phyloP scores from a whole-genome alignment of 345 rosid genomes.

The Linum trigynum region DNA sequence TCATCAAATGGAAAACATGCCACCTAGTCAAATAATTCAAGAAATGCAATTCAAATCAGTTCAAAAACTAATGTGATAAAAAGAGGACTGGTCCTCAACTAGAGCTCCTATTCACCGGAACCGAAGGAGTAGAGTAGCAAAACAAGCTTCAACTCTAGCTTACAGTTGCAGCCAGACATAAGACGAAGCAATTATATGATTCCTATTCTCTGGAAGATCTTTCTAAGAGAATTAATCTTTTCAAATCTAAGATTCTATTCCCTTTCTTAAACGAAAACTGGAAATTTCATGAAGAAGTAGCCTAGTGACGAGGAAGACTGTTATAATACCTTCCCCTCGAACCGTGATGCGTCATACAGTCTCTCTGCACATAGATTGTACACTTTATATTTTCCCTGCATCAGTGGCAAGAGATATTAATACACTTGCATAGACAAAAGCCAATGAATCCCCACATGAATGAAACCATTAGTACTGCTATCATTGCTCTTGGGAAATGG shows the following conservation, averaged over 20 bases:
- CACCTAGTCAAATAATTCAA: slow-evolving; percentile 12
- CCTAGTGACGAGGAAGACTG: not conserved
- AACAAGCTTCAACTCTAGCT: too few species aligned
- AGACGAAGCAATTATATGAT: not conserved
- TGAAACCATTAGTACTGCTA: not conserved
- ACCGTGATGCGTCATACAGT: slow-evolving; percentile 22
- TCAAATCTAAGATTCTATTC: too few species aligned
- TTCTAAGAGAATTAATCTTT: not conserved
- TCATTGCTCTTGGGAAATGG: not conserved
- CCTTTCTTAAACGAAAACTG: too few species aligned
- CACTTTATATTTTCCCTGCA: slow-evolving; percentile 29
- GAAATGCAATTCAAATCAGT: not conserved
- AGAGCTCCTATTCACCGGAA: too few species aligned
- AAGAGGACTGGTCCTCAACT: not conserved
- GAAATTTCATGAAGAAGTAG: not conserved
- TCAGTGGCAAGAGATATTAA: slow-evolving; percentile 2
- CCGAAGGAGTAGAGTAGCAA: too few species aligned
- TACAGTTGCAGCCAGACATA: not conserved
- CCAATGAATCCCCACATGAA: not conserved
- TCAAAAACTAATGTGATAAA: not conserved
- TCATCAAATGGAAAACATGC: slow-evolving; percentile 30
- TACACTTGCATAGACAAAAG: not conserved
- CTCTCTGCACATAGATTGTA: slow-evolving; percentile 29
- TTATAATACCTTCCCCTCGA: slow-evolving; percentile 24
- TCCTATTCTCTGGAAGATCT: not conserved